A percentile compares a stretch with the other conserved stretches of the same genome.
phyloP scores from a whole-genome alignment of 2,329 filamentous ascomycete species.

The Rachicladosporium sp. region DNA sequence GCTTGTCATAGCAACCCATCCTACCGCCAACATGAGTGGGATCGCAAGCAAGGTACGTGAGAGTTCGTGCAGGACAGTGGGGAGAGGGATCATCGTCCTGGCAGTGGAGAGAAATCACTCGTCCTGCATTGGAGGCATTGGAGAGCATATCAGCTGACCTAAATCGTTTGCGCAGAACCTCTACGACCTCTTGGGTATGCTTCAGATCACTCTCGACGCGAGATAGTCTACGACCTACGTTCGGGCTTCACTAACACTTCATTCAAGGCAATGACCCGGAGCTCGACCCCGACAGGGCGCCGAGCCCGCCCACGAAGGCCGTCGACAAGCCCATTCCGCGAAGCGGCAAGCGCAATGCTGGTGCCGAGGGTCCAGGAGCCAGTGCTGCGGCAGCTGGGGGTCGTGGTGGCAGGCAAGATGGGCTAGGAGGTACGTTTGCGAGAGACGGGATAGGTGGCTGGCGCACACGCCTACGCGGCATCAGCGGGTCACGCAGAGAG shows the following conservation, averaged over 20 bases:
- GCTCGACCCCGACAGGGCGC: conserved; percentile 60
- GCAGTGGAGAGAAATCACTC: too few relatives aligned
- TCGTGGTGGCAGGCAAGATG: conserved; percentile 41
- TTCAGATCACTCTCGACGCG: neutral
- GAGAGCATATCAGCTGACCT: too few relatives aligned
- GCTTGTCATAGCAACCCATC: too few relatives aligned
- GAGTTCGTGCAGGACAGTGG: too few relatives aligned
- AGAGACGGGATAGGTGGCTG: too few relatives aligned
- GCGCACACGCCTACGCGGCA: too few relatives aligned
- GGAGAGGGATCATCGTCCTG: too few relatives aligned
- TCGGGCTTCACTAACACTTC: too few relatives aligned
- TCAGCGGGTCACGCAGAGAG: too few relatives aligned
- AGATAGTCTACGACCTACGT: too few relatives aligned
- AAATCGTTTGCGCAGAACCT: conserved; percentile 55
- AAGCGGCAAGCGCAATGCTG: conserved; percentile 76
- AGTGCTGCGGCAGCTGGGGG: conserved; percentile 27
- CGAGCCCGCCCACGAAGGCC: conserved; percentile 71
- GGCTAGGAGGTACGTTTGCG: too few relatives aligned
- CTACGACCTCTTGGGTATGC: conserved; percentile 92
- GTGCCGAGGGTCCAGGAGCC: conserved; percentile 51
- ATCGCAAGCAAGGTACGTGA: conserved; percentile 16
- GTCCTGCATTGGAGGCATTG: too few relatives aligned
- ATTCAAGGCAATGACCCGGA: conserved; percentile 54
- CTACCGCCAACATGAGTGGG: conserved; percentile 8
- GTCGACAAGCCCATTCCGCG: conserved; percentile 72